Evolutionary conservation across 176 grass and related monocot species (phyloP), one percentile per base, ranked within the genome.

Genomic region (Olyra latifolia): DNA sequence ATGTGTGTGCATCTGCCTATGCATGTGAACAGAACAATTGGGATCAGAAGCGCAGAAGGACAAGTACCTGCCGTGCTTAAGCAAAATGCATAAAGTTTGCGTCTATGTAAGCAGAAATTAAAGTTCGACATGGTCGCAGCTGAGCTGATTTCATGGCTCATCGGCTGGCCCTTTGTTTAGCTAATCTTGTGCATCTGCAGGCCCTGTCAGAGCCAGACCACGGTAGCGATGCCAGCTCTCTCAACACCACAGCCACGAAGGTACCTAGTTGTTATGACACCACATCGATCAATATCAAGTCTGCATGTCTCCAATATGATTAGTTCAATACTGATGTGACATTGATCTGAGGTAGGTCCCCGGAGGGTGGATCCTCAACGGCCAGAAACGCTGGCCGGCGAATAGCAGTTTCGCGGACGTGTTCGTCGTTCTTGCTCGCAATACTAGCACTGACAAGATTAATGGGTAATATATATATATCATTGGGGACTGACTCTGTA

Each of bases 381-480:
- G 91, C 38, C 87, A 62, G 66, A 93, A 93, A 47, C 75, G 87
- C 4, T 93, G 91, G 91, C 83, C 80, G 12, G 87, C 52, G 17
- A 90, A 90, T 49, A 87, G 91, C 80, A 93, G 84, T 19, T 93
- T 93, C 49, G 91, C 91, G 22, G 87, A 93, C 70, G 30, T 93
- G 15, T 71, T 93, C 24, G 59, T 93, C 13, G 27, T 93, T 67
- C 86, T 89, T 66, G 91, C 91, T 53, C 77, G 87, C 16, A 93
- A 93, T 61, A 60, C 81, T 7, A 68, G 55, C 35, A 93, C 72
- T 53, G 79, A 93, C 67, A 80, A 90, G 79, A 67, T 93, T 28
- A 87, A 93, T 74, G 87, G 83, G 90, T 87, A 87, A 77, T 45
- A n/a, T 74, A 54, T 54, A 53, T 73, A 27, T 27, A 35, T 41